A percentile compares a stretch with the other conserved stretches of the same genome.
phyloP scores from a whole-genome alignment of 2,329 filamentous ascomycete genomes.

The Xylariaceae sp. region DNA sequence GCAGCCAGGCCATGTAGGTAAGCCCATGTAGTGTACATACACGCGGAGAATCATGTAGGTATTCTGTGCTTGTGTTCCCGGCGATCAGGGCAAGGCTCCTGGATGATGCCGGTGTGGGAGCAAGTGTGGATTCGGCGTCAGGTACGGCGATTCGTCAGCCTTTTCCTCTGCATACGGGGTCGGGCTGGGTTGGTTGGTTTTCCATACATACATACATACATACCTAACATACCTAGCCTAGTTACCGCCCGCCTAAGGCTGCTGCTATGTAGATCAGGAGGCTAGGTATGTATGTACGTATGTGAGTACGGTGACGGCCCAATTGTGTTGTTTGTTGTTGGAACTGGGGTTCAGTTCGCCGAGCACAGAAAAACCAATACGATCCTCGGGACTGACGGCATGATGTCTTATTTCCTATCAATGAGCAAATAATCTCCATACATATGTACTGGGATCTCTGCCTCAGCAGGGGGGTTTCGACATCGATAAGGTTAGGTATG shows the following conservation, averaged over 20 bases:
- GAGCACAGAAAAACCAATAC: conserved; percentile 10
- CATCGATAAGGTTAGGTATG: conserved; percentile 16
- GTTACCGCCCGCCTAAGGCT: no score
- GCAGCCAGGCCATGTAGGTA: background rate
- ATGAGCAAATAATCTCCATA: conserved; percentile 8
- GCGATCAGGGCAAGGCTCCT: conserved; percentile 14
- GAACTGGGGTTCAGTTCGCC: conserved; percentile 7
- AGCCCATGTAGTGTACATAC: conserved; percentile 4
- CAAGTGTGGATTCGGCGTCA: conserved; percentile 1
- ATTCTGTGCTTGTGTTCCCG: background rate
- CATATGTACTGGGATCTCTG: conserved; percentile 13
- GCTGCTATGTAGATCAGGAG: conserved; percentile 1
- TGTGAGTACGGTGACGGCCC: no score
- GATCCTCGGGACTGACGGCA: conserved; percentile 13
- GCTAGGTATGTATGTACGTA: background rate
- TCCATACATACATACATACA: no score
- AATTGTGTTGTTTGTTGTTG: background rate
- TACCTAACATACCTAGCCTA: no score
- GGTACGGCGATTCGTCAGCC: conserved; percentile 21
- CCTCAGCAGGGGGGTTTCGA: conserved; percentile 14
- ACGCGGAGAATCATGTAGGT: background rate
- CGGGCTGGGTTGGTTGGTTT: background rate
- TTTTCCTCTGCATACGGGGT: conserved; percentile 17
- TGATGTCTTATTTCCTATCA: conserved; percentile 7
- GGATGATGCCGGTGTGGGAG: background rate